Percentiles rank a stretch among this genome's conserved stretches.
phyloP scores from a whole-genome alignment of 352 stramenopile species.

The Pythium volutum region DNA sequence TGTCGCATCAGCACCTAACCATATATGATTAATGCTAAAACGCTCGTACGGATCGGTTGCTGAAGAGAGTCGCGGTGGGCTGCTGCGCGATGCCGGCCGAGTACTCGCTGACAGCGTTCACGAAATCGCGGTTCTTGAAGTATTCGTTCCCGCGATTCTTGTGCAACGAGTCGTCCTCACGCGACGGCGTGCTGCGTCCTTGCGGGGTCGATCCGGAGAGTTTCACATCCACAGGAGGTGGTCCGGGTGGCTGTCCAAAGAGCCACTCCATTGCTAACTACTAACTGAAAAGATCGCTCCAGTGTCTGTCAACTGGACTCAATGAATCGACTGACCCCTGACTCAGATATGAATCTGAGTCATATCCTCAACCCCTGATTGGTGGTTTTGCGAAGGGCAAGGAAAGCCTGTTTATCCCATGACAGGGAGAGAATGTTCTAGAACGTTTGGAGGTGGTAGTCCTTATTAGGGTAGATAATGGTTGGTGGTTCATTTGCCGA shows the following conservation, averaged over 20 bases:
- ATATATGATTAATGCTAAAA: neutral
- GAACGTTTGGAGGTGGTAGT: too few species aligned
- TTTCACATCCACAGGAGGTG: constrained; percentile 36
- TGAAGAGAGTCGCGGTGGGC: constrained; percentile 67
- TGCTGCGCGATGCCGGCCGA: constrained; percentile 47
- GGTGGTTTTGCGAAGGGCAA: too few species aligned
- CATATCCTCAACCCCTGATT: too few species aligned
- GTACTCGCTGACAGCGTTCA: constrained; percentile 55
- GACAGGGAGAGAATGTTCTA: too few species aligned
- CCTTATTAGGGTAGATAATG: too few species aligned
- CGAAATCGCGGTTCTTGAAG: constrained; percentile 60
- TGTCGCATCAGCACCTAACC: neutral
- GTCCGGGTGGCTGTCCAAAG: constrained; percentile 32
- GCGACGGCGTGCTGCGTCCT: constrained; percentile 59
- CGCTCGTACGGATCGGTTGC: constrained; percentile 58
- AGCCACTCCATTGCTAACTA: constrained; percentile 57
- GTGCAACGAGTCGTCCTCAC: constrained; percentile 61
- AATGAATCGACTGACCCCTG: too few species aligned
- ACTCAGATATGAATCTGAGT: too few species aligned
- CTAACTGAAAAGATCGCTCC: too few species aligned
- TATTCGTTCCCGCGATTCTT: constrained; percentile 66
- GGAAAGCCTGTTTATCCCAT: too few species aligned
- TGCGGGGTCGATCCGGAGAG: constrained; percentile 54
- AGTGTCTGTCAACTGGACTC: too few species aligned
- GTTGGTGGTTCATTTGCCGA: too few species aligned